Percentiles rank a stretch among this genome's conserved stretches.
Conservation (phyloP, 1,284 basidiomycete species). For the Austropuccinia psidii region DNA sequence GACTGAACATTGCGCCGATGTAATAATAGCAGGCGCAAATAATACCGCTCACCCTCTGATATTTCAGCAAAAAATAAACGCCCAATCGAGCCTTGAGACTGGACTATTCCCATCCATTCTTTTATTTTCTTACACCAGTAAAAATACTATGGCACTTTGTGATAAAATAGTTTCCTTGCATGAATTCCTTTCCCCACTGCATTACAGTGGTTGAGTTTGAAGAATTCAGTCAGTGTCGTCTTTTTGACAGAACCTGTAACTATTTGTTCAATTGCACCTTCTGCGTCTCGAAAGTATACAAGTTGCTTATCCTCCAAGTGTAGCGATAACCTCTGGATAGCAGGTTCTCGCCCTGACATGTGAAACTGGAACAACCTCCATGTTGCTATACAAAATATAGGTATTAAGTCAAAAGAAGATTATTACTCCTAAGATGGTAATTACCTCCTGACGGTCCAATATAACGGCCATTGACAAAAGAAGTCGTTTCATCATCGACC, state of each 20-base stretch:
- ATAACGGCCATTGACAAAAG: conserved; percentile 47
- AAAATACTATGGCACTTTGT: not conserved
- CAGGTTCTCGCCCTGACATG: conserved; percentile 42
- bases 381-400: conserved; percentile 46
- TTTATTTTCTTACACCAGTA: conserved; percentile 4
- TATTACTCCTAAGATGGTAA: conserved; percentile 42
- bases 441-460: not conserved
- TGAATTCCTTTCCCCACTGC: not conserved
- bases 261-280: not conserved
- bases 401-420: conserved; percentile 48
- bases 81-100: not conserved
- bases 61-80: conserved; percentile 50
- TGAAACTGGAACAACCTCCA: conserved; percentile 49
- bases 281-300: not conserved
- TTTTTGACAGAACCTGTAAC: not conserved
- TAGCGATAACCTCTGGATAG: not conserved
- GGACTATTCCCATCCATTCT: too few relatives aligned
- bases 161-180: not conserved
- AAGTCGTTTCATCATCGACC: conserved; percentile 5
- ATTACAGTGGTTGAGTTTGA: not conserved
- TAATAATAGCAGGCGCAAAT: conserved; percentile 46
- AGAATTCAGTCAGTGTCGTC: not conserved
- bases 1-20: not conserved
- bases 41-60: conserved; percentile 49
- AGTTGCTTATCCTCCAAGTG: not conserved